Evolutionary conservation across 352 stramenopile species (phyloP), one percentile per base, ranked within the genome.

Genomic region (Phytophthora litchii): DNA sequence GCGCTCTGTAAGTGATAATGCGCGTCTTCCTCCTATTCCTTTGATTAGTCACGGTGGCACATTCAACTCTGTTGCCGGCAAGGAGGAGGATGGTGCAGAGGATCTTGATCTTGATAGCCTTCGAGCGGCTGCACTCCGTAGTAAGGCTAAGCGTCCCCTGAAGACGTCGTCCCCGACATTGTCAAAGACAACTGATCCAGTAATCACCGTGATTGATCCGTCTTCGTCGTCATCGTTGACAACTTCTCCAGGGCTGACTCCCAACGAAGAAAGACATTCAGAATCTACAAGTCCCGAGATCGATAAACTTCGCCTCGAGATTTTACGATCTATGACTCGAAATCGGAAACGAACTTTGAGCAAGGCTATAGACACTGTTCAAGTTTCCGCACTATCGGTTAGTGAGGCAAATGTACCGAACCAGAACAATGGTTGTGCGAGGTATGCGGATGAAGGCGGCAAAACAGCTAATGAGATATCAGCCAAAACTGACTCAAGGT

Each of bases 41-140:
- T 17, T 21, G 4, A 35, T 25, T 44, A 21, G 20, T 37, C 31
- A 9, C 29, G 32, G 4, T 34, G 20, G 11, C n/a, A 17, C 3
- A 20, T 29, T 29, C 13, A 60, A 56, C 14, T 21, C 35, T 12
- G 16, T 14, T 41, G 41, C 13, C 21, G 61, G 8, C 14, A 55
- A 31, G 21, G 43, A 70, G 21, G 23, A 55, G 31, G 45, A 51
- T 11, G 54, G 42, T n/a, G 58, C 61, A 2, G 54, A 61, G 8
- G 53, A 70, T 34, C 56, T 91, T 43, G 72, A 92, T 62, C 67
- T 94, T 25, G 76, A 92, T 36, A 84, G 64, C 48, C 78, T 94
- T 42, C 84, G 84, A 45, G 77, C 72, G 12, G 80, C 82, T 14
- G 84, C 81, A 1, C 60, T 92, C 13, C 74, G 76, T 11, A 88